A percentile compares a stretch with the other conserved stretches of the same genome.
These are phyloP conservation scores for Trebouxia sp. DNA, from an alignment of 139 green algal genomes.

Conservation along the genomic window DNA sequence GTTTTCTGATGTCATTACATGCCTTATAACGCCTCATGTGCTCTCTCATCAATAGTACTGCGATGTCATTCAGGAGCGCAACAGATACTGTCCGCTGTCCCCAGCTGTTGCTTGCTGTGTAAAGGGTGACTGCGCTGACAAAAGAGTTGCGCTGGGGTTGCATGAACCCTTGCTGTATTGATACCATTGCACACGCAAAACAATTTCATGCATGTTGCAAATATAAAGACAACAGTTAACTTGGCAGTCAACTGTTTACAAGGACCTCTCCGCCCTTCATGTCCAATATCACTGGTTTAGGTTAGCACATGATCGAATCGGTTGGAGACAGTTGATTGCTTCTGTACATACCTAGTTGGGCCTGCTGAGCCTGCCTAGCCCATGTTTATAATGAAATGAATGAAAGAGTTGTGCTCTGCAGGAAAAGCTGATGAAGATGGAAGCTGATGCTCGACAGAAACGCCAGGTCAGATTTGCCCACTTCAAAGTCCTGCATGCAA, in stretches of 20 bases:
- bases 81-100: too few species aligned
- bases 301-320: too few species aligned
- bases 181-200: background rate
- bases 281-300: too few species aligned
- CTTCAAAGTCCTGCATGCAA: background rate
- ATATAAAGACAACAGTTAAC: background rate
- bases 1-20: too few species aligned
- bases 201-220: background rate
- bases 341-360: too few species aligned
- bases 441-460: background rate
- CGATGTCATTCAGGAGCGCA: too few species aligned
- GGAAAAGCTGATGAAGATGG: conserved; percentile 34
- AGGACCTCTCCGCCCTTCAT: too few species aligned
- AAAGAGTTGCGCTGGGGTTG: background rate
- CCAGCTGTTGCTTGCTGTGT: background rate
- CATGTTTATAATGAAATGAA: background rate
- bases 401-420: background rate
- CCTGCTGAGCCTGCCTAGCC: too few species aligned
- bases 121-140: background rate
- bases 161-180: background rate
- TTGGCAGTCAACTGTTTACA: too few species aligned
- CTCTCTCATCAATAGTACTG: too few species aligned
- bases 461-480: background rate
- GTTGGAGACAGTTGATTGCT: too few species aligned
- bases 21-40: too few species aligned